Evolutionary conservation across 768 basidiomycete genomes (phyloP).

Genomic region (Termitomyces sp.): DNA sequence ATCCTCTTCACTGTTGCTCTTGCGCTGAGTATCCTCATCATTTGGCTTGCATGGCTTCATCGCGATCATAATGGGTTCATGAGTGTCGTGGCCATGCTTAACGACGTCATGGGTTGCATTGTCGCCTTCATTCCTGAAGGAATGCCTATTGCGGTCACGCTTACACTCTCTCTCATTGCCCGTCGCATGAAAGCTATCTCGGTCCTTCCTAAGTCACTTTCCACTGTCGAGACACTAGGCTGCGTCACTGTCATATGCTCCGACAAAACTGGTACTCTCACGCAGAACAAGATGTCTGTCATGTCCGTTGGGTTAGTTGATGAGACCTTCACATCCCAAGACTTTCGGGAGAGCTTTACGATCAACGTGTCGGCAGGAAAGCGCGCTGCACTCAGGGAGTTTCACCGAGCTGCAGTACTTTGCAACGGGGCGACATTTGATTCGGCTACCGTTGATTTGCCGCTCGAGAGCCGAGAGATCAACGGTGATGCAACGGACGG

Average conservation of each 20-base stretch:
- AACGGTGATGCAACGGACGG: constrained; percentile 50
- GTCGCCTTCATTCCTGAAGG: constrained; percentile 44
- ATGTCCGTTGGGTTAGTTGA: constrained; percentile 36
- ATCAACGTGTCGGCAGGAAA: constrained; percentile 1
- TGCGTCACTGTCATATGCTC: constrained; percentile 47
- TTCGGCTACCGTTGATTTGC: constrained; percentile 15
- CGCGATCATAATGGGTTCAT: constrained; percentile 37
- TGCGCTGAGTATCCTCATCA: constrained; percentile 37
- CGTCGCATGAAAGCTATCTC: constrained; percentile 11
- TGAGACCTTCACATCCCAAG: constrained; percentile 22
- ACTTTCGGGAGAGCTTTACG: constrained; percentile 13
- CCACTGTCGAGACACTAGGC: constrained; percentile 65
- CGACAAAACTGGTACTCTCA: constrained; percentile 61
- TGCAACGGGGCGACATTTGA: constrained; percentile 57
- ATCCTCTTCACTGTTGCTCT: constrained; percentile 31
- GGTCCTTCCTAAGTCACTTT: constrained; percentile 37
- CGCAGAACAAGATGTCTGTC: constrained; percentile 55
- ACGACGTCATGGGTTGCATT: constrained; percentile 45
- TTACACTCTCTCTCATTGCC: constrained; percentile 31
- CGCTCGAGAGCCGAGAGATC: constrained; percentile 26
- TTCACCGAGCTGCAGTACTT: constrained; percentile 35
- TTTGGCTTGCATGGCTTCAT: constrained; percentile 39
- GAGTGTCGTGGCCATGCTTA: constrained; percentile 41
- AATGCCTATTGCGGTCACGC: constrained; percentile 47
- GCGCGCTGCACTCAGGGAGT: constrained; percentile 11